Evolutionary conservation across 129 eudicot species (phyloP).

Genomic region (Oenanthe sinensis): DNA sequence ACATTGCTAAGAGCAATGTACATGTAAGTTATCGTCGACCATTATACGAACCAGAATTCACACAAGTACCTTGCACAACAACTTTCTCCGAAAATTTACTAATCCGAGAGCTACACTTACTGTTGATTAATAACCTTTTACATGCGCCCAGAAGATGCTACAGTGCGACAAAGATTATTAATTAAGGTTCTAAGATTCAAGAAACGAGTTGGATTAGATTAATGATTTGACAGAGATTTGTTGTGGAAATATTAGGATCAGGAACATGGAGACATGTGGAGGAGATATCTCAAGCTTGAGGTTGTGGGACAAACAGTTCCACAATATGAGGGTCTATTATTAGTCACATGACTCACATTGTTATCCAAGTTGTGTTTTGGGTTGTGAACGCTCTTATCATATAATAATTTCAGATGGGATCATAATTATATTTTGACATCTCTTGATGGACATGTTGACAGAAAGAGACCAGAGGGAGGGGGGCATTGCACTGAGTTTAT

Average conservation of each 20-base stretch:
- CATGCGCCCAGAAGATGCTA: not conserved
- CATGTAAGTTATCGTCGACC: not conserved
- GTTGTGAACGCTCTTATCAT: not conserved
- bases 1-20: not conserved
- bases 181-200: not conserved
- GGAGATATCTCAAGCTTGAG: slow-evolving; percentile 19
- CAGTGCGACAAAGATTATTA: not conserved
- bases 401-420: not conserved
- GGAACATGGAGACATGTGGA: slow-evolving; percentile 24
- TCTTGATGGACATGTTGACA: not conserved
- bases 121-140: not conserved
- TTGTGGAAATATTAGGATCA: not conserved
- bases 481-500: not conserved
- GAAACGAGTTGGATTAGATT: not conserved
- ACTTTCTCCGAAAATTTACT: not conserved
- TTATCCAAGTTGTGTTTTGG: not conserved
- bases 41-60: not conserved
- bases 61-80: not conserved
- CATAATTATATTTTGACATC: not conserved
- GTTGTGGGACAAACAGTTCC: slow-evolving; percentile 11
- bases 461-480: not conserved
- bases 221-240: not conserved
- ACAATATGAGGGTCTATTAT: slow-evolving; percentile 18
- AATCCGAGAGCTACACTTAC: not conserved
- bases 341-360: no score